Percentiles rank a stretch among this genome's conserved stretches.
phyloP scores from a whole-genome alignment of 148 eudicot species.

The Silene latifolia region DNA sequence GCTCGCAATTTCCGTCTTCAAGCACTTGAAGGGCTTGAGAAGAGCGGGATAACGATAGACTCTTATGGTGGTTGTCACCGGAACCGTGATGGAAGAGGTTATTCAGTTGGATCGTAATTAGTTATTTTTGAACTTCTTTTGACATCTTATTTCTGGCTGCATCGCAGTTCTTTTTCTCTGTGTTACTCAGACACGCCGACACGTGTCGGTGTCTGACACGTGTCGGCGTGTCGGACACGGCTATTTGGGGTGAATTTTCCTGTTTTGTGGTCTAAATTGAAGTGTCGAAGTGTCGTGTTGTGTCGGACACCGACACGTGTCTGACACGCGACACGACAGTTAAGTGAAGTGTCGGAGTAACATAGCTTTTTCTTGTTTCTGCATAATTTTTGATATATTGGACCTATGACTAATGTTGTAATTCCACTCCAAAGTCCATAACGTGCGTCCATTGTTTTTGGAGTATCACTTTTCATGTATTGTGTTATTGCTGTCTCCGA shows the following conservation, averaged over 20 bases:
- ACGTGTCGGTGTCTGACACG: no score
- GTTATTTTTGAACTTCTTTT: neutral
- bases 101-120: conserved; percentile 8
- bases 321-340: no score
- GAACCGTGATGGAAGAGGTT: conserved; percentile 84
- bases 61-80: conserved; percentile 95
- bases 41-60: conserved; percentile 58
- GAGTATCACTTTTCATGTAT: neutral
- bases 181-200: no score
- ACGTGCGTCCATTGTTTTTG: neutral
- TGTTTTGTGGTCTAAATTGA: no score
- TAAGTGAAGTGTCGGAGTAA: no score
- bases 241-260: no score
- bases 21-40: conserved; percentile 88
- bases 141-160: neutral
- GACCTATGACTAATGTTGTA: neutral
- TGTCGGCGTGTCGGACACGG: no score
- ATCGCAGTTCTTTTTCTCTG: neutral
- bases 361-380: conserved; percentile 6
- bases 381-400: neutral
- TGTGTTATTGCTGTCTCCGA: neutral
- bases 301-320: no score
- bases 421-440: neutral
- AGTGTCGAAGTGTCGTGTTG: no score
- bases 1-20: conserved; percentile 87